Base-by-base conservation (phyloP, 2,329 filamentous ascomycete genomes). In the Colletotrichum shisoi region DNA sequence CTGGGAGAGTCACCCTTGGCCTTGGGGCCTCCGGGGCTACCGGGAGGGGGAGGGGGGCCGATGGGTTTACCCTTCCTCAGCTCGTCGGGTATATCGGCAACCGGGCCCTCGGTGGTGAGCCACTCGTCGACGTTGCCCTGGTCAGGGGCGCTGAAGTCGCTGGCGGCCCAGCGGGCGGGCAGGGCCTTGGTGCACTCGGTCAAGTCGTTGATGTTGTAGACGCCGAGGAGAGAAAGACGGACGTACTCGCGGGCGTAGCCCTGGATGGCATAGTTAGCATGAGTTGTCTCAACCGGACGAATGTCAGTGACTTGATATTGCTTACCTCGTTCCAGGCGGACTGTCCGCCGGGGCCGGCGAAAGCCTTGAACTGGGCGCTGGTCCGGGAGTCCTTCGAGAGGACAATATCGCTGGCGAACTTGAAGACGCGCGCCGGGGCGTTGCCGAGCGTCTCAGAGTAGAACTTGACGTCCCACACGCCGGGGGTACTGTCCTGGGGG, bases 141-240 rank as follows among this genome's bases (percentile, higher is more conserved):
- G 13, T 67, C 60, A 42, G 48, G 17, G 2, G 64, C 59, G 3
- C 31, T 63, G 59, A 63, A 67, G 48, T n/a, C 31, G 3, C 8
- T 58, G 39, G 40, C 27, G 17, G 71, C 71, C 58, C 48, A 61
- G 17, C 58, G 58, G 0, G 76, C 62, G 8, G 81, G 84, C 6
- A 87, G 74, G 2, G 83, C 82, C 70, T 82, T 80, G 5, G 83
- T 84, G 78, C 84, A 87, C 68, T 86, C 84, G 11, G 80, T 82
- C 49, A 87, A 74, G 34, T 77, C 73, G 73, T 86, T 86, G 73
- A 87, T 83, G 71, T 85, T 85, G 71, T 84, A 79, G 17, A 87
- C 84, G 1, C 85, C 85, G 9, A 87, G 79, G 3, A 87, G 75
- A 44, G 80, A 83, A 27, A 87, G 76, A 13, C 84, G 82, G 52